Evolutionary conservation across 1,139 yeast genomes (phyloP).

Genomic region (Pichia sp.): DNA sequence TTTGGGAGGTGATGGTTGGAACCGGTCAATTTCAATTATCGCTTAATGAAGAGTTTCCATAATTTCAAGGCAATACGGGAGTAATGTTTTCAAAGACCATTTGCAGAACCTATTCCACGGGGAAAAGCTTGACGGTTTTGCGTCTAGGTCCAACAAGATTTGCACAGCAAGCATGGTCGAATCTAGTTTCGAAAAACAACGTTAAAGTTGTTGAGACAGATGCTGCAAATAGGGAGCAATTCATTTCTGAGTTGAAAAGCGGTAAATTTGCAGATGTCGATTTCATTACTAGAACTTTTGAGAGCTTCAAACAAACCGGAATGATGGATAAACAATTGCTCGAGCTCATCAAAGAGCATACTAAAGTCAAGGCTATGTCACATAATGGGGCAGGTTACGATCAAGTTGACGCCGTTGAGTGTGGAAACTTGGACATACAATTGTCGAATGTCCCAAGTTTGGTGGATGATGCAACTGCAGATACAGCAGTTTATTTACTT

Average conservation of each 20-base stretch:
- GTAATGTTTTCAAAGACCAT: slow-evolving; percentile 1
- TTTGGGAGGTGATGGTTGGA: too few species aligned
- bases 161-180: slow-evolving; percentile 56
- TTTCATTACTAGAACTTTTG: slow-evolving; percentile 40
- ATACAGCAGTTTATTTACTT: slow-evolving; percentile 63
- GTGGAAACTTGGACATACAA: slow-evolving; percentile 50
- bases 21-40: too few species aligned
- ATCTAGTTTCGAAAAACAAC: slow-evolving; percentile 41
- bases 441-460: slow-evolving; percentile 68
- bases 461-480: slow-evolving; percentile 81
- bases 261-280: slow-evolving; percentile 47
- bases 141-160: slow-evolving; percentile 52
- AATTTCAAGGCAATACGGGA: not conserved
- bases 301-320: slow-evolving; percentile 51
- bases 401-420: slow-evolving; percentile 59
- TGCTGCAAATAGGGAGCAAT: slow-evolving; percentile 41
- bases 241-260: slow-evolving; percentile 44
- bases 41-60: too few species aligned
- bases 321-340: slow-evolving; percentile 71
- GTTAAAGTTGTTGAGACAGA: slow-evolving; percentile 38
- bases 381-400: slow-evolving; percentile 97
- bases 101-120: slow-evolving; percentile 4
- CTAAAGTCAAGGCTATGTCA: slow-evolving; percentile 56
- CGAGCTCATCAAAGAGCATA: slow-evolving; percentile 45
- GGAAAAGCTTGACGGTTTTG: slow-evolving; percentile 48